Percentiles rank a stretch among this genome's conserved stretches.
These are phyloP conservation scores for Beta vulgaris DNA, from an alignment of 148 eudicot species.

Conservation along the genomic window DNA sequence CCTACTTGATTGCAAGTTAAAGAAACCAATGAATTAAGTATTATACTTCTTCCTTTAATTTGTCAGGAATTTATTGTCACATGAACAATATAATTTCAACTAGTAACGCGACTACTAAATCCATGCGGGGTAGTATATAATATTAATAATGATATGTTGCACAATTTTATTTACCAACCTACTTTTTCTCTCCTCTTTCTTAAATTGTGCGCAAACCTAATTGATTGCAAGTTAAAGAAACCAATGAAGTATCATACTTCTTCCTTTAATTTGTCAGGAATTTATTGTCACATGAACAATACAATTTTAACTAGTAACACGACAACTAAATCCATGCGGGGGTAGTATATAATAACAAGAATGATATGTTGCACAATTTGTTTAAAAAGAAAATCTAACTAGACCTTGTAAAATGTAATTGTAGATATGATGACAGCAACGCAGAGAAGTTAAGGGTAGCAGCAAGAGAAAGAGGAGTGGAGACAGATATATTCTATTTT, in stretches of 20 bases:
- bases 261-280: no score
- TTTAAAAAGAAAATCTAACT: background rate
- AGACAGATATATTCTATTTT: constrained; percentile 47
- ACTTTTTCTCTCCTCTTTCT: no score
- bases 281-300: background rate
- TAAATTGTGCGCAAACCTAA: no score
- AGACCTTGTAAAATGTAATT: background rate
- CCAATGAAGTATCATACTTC: no score
- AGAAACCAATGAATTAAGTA: no score
- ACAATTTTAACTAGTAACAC: background rate
- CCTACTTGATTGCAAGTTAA: no score
- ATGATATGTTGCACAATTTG: background rate
- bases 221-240: no score
- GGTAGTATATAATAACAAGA: no score
- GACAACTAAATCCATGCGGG: background rate
- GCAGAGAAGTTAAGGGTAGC: constrained; percentile 41
- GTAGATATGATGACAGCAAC: constrained; percentile 52
- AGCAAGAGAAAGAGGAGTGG: constrained; percentile 28
- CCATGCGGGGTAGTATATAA: background rate
- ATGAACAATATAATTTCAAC: background rate
- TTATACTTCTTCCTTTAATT: background rate
- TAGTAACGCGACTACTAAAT: background rate
- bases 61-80: background rate
- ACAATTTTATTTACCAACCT: no score
- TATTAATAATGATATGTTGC: no score